Percentiles rank a stretch among this genome's conserved stretches.
These are phyloP conservation scores for Prunella vulgaris DNA, from an alignment of 257 asterid species.

Conservation along the genomic window DNA sequence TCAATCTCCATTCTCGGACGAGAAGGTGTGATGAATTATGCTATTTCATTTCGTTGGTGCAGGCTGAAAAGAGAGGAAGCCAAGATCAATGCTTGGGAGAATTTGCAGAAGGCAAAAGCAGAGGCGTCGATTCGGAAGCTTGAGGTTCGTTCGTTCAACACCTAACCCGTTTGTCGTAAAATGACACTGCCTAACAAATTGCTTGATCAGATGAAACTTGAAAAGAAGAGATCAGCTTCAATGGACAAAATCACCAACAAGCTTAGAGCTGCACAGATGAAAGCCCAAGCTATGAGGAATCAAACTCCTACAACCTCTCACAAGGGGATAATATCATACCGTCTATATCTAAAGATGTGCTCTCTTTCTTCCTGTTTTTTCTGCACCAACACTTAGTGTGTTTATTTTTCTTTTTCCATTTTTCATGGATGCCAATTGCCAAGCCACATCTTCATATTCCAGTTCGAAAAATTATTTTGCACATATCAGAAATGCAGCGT, in stretches of 20 bases:
- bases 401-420: neutral
- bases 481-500: no score
- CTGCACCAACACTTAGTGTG: conserved; percentile 11
- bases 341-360: conserved; percentile 27
- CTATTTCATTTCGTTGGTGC: conserved; percentile 8
- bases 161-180: neutral
- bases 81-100: conserved; percentile 80
- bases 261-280: conserved; percentile 48
- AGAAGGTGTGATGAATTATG: neutral
- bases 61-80: conserved; percentile 74
- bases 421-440: no score
- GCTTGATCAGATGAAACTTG: conserved; percentile 59
- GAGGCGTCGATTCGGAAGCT: conserved; percentile 80
- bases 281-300: conserved; percentile 60
- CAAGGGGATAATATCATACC: conserved; percentile 20
- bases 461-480: neutral
- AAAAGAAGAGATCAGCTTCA: conserved; percentile 61
- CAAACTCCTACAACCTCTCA: conserved; percentile 14
- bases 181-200: neutral
- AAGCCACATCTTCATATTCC: neutral
- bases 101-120: conserved; percentile 87
- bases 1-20: conserved; percentile 18
- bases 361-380: conserved; percentile 37
- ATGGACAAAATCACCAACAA: conserved; percentile 65
- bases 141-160: conserved; percentile 46